Evolutionary conservation across 345 rosid genomes (phyloP), one percentile per base, ranked within the genome.

Genomic region (Populus ilicifolia): DNA sequence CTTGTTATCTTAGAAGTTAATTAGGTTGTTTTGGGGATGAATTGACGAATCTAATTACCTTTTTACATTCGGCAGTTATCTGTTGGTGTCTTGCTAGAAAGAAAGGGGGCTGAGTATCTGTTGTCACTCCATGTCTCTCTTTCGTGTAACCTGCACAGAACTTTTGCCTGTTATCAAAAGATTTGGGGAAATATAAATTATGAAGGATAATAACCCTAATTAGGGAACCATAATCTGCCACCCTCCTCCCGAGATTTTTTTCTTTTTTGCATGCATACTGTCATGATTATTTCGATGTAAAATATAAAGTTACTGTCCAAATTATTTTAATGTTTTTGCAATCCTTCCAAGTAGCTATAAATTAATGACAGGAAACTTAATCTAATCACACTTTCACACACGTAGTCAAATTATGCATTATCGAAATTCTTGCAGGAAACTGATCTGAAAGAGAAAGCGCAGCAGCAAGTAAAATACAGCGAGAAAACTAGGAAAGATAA

Each of bases 111-210:
- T 48, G 16, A 63, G 36, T 16, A 36, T 13, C 50, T 67, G 38
- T 17, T 41, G 48, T 23, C n/a, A 14, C 35, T 14, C 30, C 52
- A 27, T 12, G 66, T 30, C 36, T 23, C 39, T 41, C 70, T 65
- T 20, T 65, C 65, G 33, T 75, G 10, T 75, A 75, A 74, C 35
- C 64, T 64, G 43, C 69, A 39, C 69, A 17, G 9, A 75, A 67
- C 36, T 67, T 75, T 67, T 75, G 66, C 67, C 4, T 75, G 17
- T 13, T 48, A 70, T 70, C 21, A 48, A 67, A 67, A 36, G 27
- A 67, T 67, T 36, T 67, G 29, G 25, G 23, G 76, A 74, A 74
- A 12, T 14, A 25, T 38, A n/a, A 38, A 39, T 23, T 39, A 2
- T 59, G 61, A 73, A 27, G 74, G 70, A 18, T 71, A 46, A 18